Evolutionary conservation across 1,284 basidiomycete species (phyloP).

Genomic region (Thelephora terrestris): DNA sequence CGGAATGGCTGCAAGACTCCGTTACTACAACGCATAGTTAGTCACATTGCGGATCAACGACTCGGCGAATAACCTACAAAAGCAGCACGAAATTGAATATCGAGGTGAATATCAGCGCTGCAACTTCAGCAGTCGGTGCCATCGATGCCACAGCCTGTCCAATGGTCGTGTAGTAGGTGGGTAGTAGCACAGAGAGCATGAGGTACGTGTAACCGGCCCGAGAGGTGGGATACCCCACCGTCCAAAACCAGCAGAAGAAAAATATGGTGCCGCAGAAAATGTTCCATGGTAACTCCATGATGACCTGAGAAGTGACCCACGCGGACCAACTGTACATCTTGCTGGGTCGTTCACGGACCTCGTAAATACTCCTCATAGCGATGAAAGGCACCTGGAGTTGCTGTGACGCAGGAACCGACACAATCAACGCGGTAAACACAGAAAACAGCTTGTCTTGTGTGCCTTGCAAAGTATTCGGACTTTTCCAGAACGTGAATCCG

Average conservation of each 20-base stretch:
- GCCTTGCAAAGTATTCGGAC: conserved; percentile 57
- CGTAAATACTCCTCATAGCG: conserved; percentile 46
- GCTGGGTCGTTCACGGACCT: conserved; percentile 56
- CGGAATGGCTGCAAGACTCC: conserved; percentile 57
- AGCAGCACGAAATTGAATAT: conserved; percentile 52
- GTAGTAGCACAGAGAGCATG: conserved; percentile 40
- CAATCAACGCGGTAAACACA: conserved; percentile 39
- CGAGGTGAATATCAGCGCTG: conserved; percentile 54
- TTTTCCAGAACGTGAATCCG: conserved; percentile 62
- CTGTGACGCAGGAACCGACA: conserved; percentile 35
- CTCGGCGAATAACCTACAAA: conserved; percentile 37
- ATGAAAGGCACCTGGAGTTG: conserved; percentile 49
- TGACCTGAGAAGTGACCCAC: conserved; percentile 51
- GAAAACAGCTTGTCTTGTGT: conserved; percentile 77
- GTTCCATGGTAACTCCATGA: conserved; percentile 61
- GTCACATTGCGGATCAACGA: conserved; percentile 2
- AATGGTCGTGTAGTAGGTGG: conserved; percentile 42
- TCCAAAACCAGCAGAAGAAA: conserved; percentile 67
- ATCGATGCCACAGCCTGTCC: conserved; percentile 55
- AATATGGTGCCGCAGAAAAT: conserved; percentile 46
- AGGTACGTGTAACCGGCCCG: conserved; percentile 53
- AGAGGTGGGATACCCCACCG: conserved; percentile 44
- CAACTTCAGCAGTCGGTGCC: conserved; percentile 55
- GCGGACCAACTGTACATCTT: conserved; percentile 81
- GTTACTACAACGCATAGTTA: conserved; percentile 29